Evolutionary conservation across 148 eudicot species (phyloP), one percentile per base, ranked within the genome.

Genomic region (Cornus suecica): DNA sequence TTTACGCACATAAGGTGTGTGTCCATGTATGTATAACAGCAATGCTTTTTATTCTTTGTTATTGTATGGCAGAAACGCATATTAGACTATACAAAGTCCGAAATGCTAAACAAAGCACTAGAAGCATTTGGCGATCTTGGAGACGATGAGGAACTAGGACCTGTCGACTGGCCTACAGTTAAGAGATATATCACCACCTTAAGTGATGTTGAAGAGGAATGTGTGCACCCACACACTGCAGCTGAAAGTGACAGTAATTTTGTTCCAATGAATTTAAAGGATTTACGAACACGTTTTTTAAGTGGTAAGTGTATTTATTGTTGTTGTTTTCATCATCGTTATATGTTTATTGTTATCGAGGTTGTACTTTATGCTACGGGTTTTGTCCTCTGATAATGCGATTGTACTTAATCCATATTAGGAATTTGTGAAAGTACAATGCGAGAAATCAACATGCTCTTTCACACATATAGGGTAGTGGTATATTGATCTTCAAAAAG

Each of bases 61-160:
- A 28, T 76, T 66, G 61, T 64, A 58, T 83, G 70, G 78, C 90
- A 94, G 99, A 90, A 80, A 75, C 93, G 99, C 77, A 87, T 94
- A 77, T 82, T 94, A 83, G 87, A 92, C 56, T 94, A 83, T 83
- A 94, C 99, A 26, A 92, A 90, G 76, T 83, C 80, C 77, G 97
- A 92, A 83, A 92, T 94, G 97, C 72, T 89, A 83, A 92, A 86
- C 76, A 92, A 88, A 82, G 99, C 99, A 45, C 78, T 92, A 66
- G 92, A 89, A 83, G 91, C 93, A 70, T 94, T 92, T 85, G 86
- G 91, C 77, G 91, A 92, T 81, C 94, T 94, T 61, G 96, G 92
- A 58, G 99, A 94, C 71, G 99, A 94, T 78, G 99, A 94, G 76
- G 99, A 94, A 80, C 81, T 94, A 65, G 99, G 97, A 73, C 99